phyloP scores from a whole-genome alignment of 768 basidiomycete species.

The Xerocomellus amylosporus region DNA sequence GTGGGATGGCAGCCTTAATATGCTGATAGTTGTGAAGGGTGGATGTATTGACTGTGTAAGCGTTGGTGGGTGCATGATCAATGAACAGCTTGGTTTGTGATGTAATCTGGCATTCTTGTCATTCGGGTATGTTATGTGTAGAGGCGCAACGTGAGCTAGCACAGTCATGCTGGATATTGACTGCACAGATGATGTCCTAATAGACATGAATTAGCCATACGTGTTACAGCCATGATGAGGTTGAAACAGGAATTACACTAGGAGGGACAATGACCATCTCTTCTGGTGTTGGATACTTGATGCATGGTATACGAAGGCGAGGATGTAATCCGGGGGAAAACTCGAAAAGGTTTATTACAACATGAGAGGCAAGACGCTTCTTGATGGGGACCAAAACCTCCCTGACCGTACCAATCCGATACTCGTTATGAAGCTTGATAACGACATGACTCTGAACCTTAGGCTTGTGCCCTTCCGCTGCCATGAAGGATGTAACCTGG shows the following conservation, averaged over 20 bases:
- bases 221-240: too few relatives aligned
- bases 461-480: not conserved
- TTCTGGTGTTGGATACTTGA: not conserved
- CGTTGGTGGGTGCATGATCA: not conserved
- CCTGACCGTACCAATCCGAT: not conserved
- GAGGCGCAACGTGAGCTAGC: not conserved
- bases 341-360: not conserved
- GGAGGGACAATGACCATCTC: not conserved
- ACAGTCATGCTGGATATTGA: not conserved
- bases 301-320: not conserved
- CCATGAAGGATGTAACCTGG: not conserved
- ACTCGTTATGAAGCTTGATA: not conserved
- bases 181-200: not conserved
- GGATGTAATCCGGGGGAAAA: constrained; percentile 1
- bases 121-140: not conserved
- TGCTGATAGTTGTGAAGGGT: not conserved
- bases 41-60: not conserved
- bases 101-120: not conserved
- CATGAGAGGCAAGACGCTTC: not conserved
- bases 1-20: not conserved
- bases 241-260: not conserved
- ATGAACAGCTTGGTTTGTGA: not conserved
- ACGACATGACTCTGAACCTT: not conserved
- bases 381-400: constrained; percentile 1
- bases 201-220: too few relatives aligned